Evolutionary conservation across 208 protist genomes (phyloP).

Genomic region (Trypanosomatidae sp.): DNA sequence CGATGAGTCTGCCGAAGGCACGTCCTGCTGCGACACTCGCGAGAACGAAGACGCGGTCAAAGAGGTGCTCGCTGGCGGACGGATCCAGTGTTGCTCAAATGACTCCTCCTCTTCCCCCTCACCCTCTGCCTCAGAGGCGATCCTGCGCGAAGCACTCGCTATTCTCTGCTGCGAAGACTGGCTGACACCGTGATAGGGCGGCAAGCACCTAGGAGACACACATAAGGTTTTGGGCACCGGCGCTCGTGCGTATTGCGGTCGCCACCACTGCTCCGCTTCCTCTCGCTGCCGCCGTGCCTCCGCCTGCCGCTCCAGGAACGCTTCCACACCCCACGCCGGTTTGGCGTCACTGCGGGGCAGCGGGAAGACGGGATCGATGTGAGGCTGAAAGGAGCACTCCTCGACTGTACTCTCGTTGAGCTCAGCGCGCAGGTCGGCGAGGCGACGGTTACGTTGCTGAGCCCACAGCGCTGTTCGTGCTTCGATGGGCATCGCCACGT

Average conservation of each 20-base stretch:
- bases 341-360: constrained; percentile 28
- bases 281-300: constrained; percentile 50
- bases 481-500: constrained; percentile 36
- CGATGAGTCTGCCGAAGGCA: constrained; percentile 25
- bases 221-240: not conserved
- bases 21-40: constrained; percentile 20
- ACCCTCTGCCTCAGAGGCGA: not conserved
- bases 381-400: constrained; percentile 69
- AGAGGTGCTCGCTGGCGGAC: constrained; percentile 15
- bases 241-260: constrained; percentile 26
- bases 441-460: constrained; percentile 46
- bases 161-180: not conserved
- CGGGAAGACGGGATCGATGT: constrained; percentile 50
- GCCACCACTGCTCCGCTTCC: constrained; percentile 65
- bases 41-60: constrained; percentile 31
- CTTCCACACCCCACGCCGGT: constrained; percentile 41
- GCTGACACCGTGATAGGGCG: not conserved
- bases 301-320: constrained; percentile 57
- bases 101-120: constrained; percentile 13
- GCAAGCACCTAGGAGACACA: not conserved
- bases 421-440: constrained; percentile 42
- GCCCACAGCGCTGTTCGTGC: constrained; percentile 54
- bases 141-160: not conserved
- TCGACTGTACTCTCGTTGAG: constrained; percentile 27
- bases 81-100: constrained; percentile 26